Conservation (phyloP, 257 asterid species). For the Cinchona pubescens region DNA sequence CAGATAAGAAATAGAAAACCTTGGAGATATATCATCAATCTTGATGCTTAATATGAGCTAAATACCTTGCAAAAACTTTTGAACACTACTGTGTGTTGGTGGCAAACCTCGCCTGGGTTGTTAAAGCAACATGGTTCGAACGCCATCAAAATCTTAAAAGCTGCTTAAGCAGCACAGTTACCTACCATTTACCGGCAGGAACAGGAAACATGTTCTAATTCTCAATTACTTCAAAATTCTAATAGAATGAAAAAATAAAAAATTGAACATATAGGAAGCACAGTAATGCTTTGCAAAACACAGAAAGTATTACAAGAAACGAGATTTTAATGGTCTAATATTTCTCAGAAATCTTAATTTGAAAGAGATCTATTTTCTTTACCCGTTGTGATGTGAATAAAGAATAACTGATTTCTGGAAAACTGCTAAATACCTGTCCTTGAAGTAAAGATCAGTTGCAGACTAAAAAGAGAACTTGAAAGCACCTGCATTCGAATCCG, state of each 20-base stretch:
- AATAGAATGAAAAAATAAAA: not conserved
- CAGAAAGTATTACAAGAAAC: not conserved
- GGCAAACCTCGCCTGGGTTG: too few species aligned
- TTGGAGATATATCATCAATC: too few species aligned
- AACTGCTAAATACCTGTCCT: not conserved
- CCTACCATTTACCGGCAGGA: not conserved
- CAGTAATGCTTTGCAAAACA: not conserved
- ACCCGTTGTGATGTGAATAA: not conserved
- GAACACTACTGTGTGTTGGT: too few species aligned
- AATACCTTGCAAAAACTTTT: too few species aligned
- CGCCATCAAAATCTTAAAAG: too few species aligned
- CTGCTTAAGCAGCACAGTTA: too few species aligned
- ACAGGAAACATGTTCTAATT: not conserved
- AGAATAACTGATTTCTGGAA: not conserved
- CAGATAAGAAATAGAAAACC: too few species aligned
- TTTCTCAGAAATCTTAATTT: not conserved
- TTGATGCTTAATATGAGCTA: too few species aligned
- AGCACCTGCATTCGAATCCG: constrained; percentile 82
- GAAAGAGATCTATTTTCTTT: not conserved
- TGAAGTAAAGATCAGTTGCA: too few species aligned
- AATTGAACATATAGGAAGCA: too few species aligned
- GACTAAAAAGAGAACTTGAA: constrained; percentile 70
- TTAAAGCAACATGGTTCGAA: too few species aligned
- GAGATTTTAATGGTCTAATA: not conserved
- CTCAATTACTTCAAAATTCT: not conserved